Evolutionary conservation across 345 rosid species (phyloP), one percentile per base, ranked within the genome.

Genomic region (Hypericum androsaemum): DNA sequence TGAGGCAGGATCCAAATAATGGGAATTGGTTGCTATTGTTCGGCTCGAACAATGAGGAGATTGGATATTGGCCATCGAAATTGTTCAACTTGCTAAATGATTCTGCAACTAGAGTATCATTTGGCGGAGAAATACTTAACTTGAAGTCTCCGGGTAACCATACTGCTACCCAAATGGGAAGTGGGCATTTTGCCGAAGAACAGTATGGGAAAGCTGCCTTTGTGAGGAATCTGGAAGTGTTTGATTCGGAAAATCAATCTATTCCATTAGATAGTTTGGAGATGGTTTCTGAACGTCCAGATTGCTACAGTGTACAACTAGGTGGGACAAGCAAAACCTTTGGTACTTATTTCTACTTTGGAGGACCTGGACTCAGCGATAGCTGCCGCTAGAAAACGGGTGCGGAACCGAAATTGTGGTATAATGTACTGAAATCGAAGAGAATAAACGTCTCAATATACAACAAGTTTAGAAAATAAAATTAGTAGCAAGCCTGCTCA

Each of bases 1-100:
- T 10, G 32, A 46, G 62, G 59, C 47, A 92, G 98, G 98, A 92
- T 78, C 98, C 98, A 50, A 92, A 92, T 72, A 95, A 88, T 56
- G 98, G 98, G 17, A 83, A 92, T 57, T 92, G 98, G 98, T 92
- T 96, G 98, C 75, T 92, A 42, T 89, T 85, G 70, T 88, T 92
- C 63, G 98, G 32, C 2, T 22, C 95, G 60, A 74, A 86, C 0
- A 96, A 96, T 37, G 61, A 80, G 5, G 62, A 88, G 39, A 94
- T 92, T 0, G 98, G 98, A 8, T 92, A 92, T 45, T 92, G 98
- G 98, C 98, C 98, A 0, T 74, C 94, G 7, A 66, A 68, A 57
- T 52, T 92, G 64, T 92, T 92, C 59, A 85, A 83, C 0, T 95
- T 83, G 68, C 71, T 92, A 5, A 77, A 72, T 40, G 84, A 83